These are phyloP conservation scores for Didymella segeticola DNA, from an alignment of 2,329 filamentous ascomycete species.

Conservation along the genomic window DNA sequence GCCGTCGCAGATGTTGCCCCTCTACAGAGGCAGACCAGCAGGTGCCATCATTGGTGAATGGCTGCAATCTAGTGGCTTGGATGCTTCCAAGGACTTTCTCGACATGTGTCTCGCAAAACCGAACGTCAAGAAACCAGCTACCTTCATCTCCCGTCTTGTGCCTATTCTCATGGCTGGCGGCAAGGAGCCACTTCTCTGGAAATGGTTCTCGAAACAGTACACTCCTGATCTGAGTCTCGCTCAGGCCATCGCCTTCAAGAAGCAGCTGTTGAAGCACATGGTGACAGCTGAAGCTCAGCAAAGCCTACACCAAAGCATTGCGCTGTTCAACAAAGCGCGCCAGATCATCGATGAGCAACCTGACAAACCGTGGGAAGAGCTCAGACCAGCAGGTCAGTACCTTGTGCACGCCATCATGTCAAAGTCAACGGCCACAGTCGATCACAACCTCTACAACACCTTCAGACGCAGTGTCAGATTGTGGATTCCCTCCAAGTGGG, in stretches of 20 bases:
- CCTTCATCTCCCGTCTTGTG: conserved; percentile 30
- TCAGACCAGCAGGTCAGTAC: conserved; percentile 33
- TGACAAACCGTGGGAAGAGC: conserved; percentile 11
- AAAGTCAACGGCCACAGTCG: conserved; percentile 9
- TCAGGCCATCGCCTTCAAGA: conserved; percentile 31
- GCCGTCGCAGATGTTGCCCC: conserved; percentile 1
- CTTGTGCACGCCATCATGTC: conserved; percentile 36
- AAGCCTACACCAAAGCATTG: conserved; percentile 27
- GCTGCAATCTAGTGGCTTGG: conserved; percentile 38
- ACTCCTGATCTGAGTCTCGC: not conserved
- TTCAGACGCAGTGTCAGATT: conserved; percentile 30
- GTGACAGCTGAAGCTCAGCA: conserved; percentile 19
- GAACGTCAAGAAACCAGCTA: conserved; percentile 6
- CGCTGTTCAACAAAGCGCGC: conserved; percentile 34
- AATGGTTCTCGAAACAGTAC: conserved; percentile 32
- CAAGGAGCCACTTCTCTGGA: conserved; percentile 34
- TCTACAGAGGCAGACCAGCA: conserved; percentile 17
- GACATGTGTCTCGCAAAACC: conserved; percentile 19
- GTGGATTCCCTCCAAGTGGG: conserved; percentile 34
- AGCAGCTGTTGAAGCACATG: conserved; percentile 35
- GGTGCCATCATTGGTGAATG: conserved; percentile 37
- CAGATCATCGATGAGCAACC: conserved; percentile 23
- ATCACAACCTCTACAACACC: conserved; percentile 29
- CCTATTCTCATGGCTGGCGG: conserved; percentile 32
- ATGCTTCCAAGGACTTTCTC: conserved; percentile 38